Base-by-base conservation (phyloP, 306 rosid species). In the Cyclanthera cordifolia region DNA sequence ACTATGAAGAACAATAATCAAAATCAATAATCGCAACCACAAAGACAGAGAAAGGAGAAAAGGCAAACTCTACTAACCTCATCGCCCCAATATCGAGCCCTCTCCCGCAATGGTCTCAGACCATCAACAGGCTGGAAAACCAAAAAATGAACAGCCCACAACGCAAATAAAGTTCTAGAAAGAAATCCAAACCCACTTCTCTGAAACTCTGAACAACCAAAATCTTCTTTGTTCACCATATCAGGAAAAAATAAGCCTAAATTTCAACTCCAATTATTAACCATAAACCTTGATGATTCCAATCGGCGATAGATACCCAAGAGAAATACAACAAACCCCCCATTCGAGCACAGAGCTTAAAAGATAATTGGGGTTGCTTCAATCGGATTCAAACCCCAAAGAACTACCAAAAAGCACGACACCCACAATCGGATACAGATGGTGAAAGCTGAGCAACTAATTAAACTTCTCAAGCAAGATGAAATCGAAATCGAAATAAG, bases 81-180 rank as follows among this genome's bases (percentile, higher is more conserved):
- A 69, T 90, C 96, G 20, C 94, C 95, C 99, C 99, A 93, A 0
- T 96, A 85, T 15, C 87, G 86, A 79, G 90, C 76, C 72, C 86
- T 82, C 70, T 93, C 99, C 82, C 99, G 78, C 23, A 93, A 80
- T 17, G 99, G 99, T 81, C 99, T 86, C 55, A 93, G 79, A 75
- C 87, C 87, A 15, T 69, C 84, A 79, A 75, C 96, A 41, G 94
- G 88, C 83, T 68, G 79, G 34, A 73, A 69, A 75, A 85, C 73
- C 77, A 90, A 60, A 46, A 81, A 28, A 64, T 16, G 4, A 71
- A 78, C 74, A 67, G 73, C 53, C 73, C 77, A 83, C 47, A 76
- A 69, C 25, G 90, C 79, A 77, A 82, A 74, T 39, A 79, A 55
- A 73, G 76, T 67, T 64, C 74, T 69, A 56, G 64, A 65, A 51